Evolutionary conservation across 108 stramenopile genomes (phyloP), one percentile per base, ranked within the genome.

Genomic region (Nitzschia putrida): DNA sequence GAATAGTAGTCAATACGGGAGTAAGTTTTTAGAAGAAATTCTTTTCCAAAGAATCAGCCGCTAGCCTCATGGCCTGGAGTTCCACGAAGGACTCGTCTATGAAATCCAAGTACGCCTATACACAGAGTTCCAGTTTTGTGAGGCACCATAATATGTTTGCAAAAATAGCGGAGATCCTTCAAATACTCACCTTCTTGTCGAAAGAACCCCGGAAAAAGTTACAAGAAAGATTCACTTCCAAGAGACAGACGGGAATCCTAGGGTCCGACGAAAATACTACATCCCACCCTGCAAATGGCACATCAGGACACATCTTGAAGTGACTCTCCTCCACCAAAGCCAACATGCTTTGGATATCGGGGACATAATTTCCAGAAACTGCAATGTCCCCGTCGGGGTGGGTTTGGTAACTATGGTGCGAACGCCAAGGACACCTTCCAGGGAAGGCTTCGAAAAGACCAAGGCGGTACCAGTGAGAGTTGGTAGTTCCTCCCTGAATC

Each of bases 381-480:
- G 84, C 64, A 59, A 93, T 86, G 23, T 86, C 69, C 7, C 86
- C 90, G 83, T 94, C 93, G 10, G 93, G 93, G 78, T 94, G 93
- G 47, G 75, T 74, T 23, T 81, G 82, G 53, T 88, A 79, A 34
- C 47, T 82, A 76, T 94, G 79, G 6, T 63, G 57, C 2, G 80
- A 84, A 65, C 90, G 64, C 89, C 90, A 90, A 9, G 79, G 78
- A 77, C 88, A 91, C 29, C 78, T 64, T 39, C 87, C 84, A 0
- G 88, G 85, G 4, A 90, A 55, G 2, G 63, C 63, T 22, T 85
- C 80, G 29, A 47, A 39, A 25, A 90, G 65, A 12, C 97, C 97
- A 20, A 98, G 81, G 59, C 77, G 66, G 72, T 98, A 98, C 98
- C 98, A 99, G 76, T 99, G 96, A 16, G 86, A 87, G 85, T 97